Evolutionary conservation across 257 asterid species (phyloP), one percentile per base, ranked within the genome.

Genomic region (Eucommia ulmoides): DNA sequence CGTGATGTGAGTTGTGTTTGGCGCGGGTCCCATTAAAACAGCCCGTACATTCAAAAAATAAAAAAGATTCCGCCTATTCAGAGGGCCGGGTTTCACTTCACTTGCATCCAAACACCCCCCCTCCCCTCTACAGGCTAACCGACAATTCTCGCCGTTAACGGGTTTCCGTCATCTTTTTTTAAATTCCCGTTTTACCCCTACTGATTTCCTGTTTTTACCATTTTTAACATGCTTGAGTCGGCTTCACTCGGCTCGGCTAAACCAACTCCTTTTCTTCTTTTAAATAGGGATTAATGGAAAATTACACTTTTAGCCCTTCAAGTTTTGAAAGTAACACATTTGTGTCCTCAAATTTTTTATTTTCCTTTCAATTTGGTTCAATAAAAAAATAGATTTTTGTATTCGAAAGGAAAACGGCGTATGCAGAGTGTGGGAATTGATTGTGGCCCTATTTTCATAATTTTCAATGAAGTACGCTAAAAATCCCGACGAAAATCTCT

Each of bases 61-160:
- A n/a, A 56, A 61, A 61, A 61, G 61, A 63, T 65, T 70, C 79
- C 79, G 76, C 65, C 65, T 45, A n/a, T n/a, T n/a, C n/a, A n/a
- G n/a, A n/a, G n/a, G n/a, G n/a, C n/a, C n/a, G n/a, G n/a, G n/a
- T n/a, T n/a, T n/a, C n/a, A n/a, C n/a, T n/a, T n/a, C n/a, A n/a
- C n/a, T n/a, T n/a, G n/a, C n/a, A n/a, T n/a, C n/a, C n/a, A n/a
- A n/a, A n/a, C n/a, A n/a, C n/a, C n/a, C n/a, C n/a, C n/a, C n/a
- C n/a, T n/a, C n/a, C 16, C 26, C 51, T 53, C 45, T 22, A 25
- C 74, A 56, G 71, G 70, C 78, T 54, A 71, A 64, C 68, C 71
- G 82, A 77, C 84, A 76, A 67, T 24, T 19, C 50, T 65, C 62
- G 73, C 82, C 76, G 82, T 74, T 80, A 65, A 44, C 33, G 1